phyloP scores from a whole-genome alignment of 106 monocot genomes.

The Allium fistulosum region DNA sequence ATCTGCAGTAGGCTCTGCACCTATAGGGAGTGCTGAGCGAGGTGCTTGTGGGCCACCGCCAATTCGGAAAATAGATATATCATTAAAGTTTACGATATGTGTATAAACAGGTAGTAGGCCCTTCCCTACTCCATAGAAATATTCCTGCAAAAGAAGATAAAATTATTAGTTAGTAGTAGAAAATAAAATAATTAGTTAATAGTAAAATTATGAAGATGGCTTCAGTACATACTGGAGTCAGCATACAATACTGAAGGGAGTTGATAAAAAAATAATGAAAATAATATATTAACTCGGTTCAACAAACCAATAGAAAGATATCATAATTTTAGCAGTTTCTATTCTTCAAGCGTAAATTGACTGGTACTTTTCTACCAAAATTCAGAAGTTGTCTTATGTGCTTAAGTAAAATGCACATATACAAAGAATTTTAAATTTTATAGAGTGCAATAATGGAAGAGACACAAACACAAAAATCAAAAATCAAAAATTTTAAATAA shows the following conservation, averaged over 20 bases:
- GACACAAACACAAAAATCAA: too few relatives aligned
- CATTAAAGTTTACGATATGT: constrained; percentile 70
- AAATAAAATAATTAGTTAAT: neutral
- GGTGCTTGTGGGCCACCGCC: constrained; percentile 95
- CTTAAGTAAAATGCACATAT: too few relatives aligned
- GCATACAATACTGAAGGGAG: neutral
- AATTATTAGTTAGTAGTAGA: neutral
- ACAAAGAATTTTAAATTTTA: too few relatives aligned
- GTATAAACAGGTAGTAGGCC: constrained; percentile 87
- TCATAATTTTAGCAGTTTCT: neutral
- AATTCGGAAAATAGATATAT: constrained; percentile 74
- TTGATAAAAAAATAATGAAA: neutral
- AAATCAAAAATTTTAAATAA: too few relatives aligned
- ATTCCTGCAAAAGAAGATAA: constrained; percentile 43
- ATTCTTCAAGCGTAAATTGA: too few relatives aligned
- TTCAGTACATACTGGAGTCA: neutral
- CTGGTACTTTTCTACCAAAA: too few relatives aligned
- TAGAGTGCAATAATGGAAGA: too few relatives aligned
- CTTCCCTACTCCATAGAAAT: constrained; percentile 77
- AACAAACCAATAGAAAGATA: neutral
- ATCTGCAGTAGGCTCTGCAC: constrained; percentile 89
- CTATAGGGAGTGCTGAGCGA: constrained; percentile 89
- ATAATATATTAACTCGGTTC: neutral
- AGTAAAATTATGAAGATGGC: neutral
- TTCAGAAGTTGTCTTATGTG: too few relatives aligned